phyloP scores from a whole-genome alignment of 1,139 yeast species.

The Debaryomyces udenii region DNA sequence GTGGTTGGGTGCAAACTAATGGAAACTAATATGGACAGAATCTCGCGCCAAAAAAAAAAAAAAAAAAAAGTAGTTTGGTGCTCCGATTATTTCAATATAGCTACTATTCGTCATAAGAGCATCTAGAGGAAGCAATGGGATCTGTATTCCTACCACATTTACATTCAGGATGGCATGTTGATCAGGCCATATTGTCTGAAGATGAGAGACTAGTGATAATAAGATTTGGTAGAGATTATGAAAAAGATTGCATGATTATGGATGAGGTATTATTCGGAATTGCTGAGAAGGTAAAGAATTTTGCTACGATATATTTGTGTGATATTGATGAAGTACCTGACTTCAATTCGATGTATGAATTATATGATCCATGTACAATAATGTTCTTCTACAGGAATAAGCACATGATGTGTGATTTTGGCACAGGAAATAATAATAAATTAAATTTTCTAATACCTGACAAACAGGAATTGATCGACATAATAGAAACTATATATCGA shows the following conservation, averaged over 20 bases:
- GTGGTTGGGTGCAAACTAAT: constrained; percentile 11
- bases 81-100: neutral
- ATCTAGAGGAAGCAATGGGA: constrained; percentile 54
- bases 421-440: constrained; percentile 96
- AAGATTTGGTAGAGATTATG: constrained; percentile 82
- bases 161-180: constrained; percentile 92
- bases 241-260: constrained; percentile 83
- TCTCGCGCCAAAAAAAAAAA: too few species aligned
- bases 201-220: constrained; percentile 86
- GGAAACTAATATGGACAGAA: neutral
- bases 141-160: constrained; percentile 87
- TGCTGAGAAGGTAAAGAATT: constrained; percentile 83
- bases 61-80: neutral
- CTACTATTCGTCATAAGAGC: too few species aligned
- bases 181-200: constrained; percentile 86
- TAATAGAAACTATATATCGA: constrained; percentile 83
- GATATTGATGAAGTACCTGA: constrained; percentile 90
- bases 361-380: constrained; percentile 85
- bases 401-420: constrained; percentile 98
- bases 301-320: constrained; percentile 86
- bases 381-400: constrained; percentile 94
- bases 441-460: constrained; percentile 77
- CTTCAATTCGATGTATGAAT: constrained; percentile 89
- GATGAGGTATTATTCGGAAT: constrained; percentile 81
- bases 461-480: constrained; percentile 89